Percentiles rank a stretch among this genome's conserved stretches.
These are phyloP conservation scores for Cladosporium sp. DNA, from an alignment of 2,329 filamentous ascomycete species.

Conservation along the genomic window DNA sequence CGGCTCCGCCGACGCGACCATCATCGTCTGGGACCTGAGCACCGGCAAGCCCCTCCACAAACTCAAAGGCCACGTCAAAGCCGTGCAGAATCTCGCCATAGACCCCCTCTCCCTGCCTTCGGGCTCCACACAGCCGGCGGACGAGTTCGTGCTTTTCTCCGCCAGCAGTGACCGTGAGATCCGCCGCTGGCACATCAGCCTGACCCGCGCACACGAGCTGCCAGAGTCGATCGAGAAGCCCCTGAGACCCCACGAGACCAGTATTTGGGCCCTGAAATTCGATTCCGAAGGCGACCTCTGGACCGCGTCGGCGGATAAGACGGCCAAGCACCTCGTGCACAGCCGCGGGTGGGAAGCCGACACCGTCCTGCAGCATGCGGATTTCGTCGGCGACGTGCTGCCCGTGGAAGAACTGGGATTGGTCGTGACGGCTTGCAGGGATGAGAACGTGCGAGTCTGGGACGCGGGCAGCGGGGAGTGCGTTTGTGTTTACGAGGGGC, in stretches of 20 bases:
- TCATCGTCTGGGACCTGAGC: slow-evolving; percentile 72
- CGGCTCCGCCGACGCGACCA: slow-evolving; percentile 43
- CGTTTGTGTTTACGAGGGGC: slow-evolving; percentile 53
- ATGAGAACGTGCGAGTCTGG: slow-evolving; percentile 91
- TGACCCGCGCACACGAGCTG: slow-evolving; percentile 52
- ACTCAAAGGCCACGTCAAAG: slow-evolving; percentile 72
- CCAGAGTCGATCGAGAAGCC: slow-evolving; percentile 42
- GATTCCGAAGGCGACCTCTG: slow-evolving; percentile 66
- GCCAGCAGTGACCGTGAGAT: slow-evolving; percentile 63
- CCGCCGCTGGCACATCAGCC: slow-evolving; percentile 65
- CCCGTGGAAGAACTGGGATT: slow-evolving; percentile 62
- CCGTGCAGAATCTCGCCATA: slow-evolving; percentile 71
- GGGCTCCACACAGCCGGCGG: slow-evolving; percentile 30
- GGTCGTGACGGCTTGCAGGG: slow-evolving; percentile 81
- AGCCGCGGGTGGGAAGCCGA: slow-evolving; percentile 65
- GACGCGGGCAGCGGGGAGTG: slow-evolving; percentile 43
- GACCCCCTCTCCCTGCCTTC: slow-evolving; percentile 58
- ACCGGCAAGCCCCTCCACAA: slow-evolving; percentile 66
- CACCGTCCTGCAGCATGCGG: slow-evolving; percentile 71
- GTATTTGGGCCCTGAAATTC: slow-evolving; percentile 76
- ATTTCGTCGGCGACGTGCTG: slow-evolving; percentile 81
- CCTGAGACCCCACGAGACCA: slow-evolving; percentile 82
- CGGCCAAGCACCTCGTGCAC: slow-evolving; percentile 71
- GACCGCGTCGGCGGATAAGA: slow-evolving; percentile 91
- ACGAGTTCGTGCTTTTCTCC: slow-evolving; percentile 59